Evolutionary conservation across 208 protist genomes (phyloP), one percentile per base, ranked within the genome.

Genomic region (Phytomonas sp.): DNA sequence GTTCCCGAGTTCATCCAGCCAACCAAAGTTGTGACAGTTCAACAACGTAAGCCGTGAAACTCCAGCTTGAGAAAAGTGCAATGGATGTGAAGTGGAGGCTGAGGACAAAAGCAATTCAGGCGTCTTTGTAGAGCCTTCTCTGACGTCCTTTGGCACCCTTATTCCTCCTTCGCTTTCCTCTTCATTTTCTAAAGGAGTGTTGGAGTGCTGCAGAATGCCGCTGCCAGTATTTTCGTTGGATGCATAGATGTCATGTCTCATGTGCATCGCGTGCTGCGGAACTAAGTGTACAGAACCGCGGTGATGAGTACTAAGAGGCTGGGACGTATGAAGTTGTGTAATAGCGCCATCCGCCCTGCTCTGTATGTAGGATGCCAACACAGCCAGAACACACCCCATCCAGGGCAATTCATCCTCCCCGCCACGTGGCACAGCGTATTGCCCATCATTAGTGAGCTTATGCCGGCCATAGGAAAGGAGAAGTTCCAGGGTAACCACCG

Each of bases 21-120:
- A 87, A 31, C 81, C 81, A 34, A 90, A 87, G 65, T 75, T 77
- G 75, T 83, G 79, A 76, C 84, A 90, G 75, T 90, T 90, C n/a
- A 84, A 40, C 40, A 87, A 62, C 31, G 85, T 63, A n/a, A 90
- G 61, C 2, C 84, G 78, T 8, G 77, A 84, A 31, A 84, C 74
- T 52, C 60, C 30, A 8, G 52, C 67, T 36, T 23, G 36, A 23
- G 30, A 16, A 10, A 40, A 16, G 45, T 64, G 36, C 64, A 23
- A 29, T 19, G 64, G 11, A 4, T 45, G 45, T 42, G 64, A 12
- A 68, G 2, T 60, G 11, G 64, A 11, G 29, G 64, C 36, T 12
- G 29, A 34, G 4, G 29, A 68, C 64, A 29, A 29, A 68, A 29
- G 10, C 29, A 42, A 29, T 3, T n/a, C 12, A 68, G 29, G n/a